Percentiles rank a stretch among this genome's conserved stretches.
Evolutionary conservation across 208 protist species (phyloP).

Genomic region (Leishmania tropica): DNA sequence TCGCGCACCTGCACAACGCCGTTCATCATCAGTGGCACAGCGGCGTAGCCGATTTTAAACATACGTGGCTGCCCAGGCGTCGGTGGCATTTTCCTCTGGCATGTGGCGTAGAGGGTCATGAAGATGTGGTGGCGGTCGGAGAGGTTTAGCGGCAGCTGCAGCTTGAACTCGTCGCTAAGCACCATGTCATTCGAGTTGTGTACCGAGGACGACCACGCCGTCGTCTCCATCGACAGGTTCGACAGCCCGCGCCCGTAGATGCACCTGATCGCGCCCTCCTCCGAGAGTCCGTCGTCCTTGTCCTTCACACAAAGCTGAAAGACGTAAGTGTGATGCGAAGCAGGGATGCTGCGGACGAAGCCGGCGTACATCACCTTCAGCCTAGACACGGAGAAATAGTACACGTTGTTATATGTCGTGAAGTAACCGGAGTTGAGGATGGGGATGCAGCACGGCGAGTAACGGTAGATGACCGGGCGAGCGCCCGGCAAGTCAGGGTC

Average conservation of each 20-base stretch:
- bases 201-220: constrained; percentile 66
- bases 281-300: constrained; percentile 67
- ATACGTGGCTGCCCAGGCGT: constrained; percentile 40
- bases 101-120: constrained; percentile 80
- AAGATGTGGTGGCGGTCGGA: constrained; percentile 86
- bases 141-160: constrained; percentile 85
- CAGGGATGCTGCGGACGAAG: constrained; percentile 58
- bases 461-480: constrained; percentile 52
- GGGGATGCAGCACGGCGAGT: constrained; percentile 80
- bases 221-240: constrained; percentile 67
- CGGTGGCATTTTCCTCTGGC: constrained; percentile 55
- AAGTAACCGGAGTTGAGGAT: constrained; percentile 89
- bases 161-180: constrained; percentile 88
- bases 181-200: constrained; percentile 54
- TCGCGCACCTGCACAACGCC: constrained; percentile 74
- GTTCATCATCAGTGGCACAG: constrained; percentile 72
- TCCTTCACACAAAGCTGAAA: constrained; percentile 84
- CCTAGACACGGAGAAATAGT: constrained; percentile 74
- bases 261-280: constrained; percentile 69
- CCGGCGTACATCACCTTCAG: constrained; percentile 64
- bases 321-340: constrained; percentile 77
- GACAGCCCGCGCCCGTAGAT: constrained; percentile 83
- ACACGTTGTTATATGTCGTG: constrained; percentile 87
- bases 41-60: constrained; percentile 79
- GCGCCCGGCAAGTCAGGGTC: constrained; percentile 74